A percentile compares a stretch with the other conserved stretches of the same genome.
phyloP scores from a whole-genome alignment of 2,329 filamentous ascomycete genomes.

The Huntiella bhutanensis region DNA sequence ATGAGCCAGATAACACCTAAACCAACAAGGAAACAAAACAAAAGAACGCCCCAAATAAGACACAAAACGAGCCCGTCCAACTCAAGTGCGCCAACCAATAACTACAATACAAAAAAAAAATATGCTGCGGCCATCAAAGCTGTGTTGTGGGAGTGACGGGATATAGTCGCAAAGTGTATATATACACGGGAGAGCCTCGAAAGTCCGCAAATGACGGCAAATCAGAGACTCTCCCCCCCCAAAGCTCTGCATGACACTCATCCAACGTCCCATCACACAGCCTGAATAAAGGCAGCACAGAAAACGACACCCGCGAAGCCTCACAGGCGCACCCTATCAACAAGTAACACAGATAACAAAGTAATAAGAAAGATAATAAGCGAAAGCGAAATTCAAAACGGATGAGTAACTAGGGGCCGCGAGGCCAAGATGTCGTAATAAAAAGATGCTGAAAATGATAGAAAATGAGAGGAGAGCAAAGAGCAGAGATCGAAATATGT shows the following conservation, averaged over 20 bases:
- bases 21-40: neutral
- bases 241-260: too few species aligned
- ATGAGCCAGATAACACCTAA: neutral
- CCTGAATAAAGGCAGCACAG: too few species aligned
- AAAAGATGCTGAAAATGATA: neutral
- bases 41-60: neutral
- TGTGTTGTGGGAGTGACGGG: too few species aligned
- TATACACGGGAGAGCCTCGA: too few species aligned
- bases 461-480: slow-evolving; percentile 8
- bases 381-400: neutral
- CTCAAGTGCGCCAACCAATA: neutral
- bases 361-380: neutral
- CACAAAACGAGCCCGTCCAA: neutral
- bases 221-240: too few species aligned
- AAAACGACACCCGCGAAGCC: too few species aligned
- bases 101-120: neutral
- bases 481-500: neutral
- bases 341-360: neutral
- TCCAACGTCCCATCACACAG: too few species aligned
- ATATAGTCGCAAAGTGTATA: too few species aligned
- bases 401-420: neutral
- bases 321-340: too few species aligned
- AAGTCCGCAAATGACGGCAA: too few species aligned
- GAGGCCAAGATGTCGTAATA: slow-evolving; percentile 4
- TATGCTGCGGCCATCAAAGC: neutral